Evolutionary conservation across 202 grass and related monocot genomes (phyloP), one percentile per base, ranked within the genome.

Genomic region (Elaeis oleifera): DNA sequence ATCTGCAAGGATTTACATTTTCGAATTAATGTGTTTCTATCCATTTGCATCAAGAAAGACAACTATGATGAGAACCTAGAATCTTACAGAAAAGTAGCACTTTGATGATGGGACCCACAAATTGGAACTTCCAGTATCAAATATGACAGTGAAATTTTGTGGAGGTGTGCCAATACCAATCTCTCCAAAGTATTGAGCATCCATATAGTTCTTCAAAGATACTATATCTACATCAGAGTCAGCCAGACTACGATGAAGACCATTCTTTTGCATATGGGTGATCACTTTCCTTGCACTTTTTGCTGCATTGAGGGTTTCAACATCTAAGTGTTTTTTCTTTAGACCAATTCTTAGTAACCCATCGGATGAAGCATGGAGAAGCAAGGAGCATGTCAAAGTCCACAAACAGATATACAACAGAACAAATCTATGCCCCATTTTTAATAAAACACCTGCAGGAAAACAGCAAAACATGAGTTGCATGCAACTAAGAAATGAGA

Each of bases 121-220:
- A 36, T 95, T 95, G 13, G 90, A 95, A 74, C 90, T 95, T 51
- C 90, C 90, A 3, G 90, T 95, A 58, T 95, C 90, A 0, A 95
- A 95, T 56, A 95, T 95, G 16, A 95, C 90, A 0, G 90, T 82
- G 69, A 95, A 95, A 59, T 95, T 90, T 49, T 95, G 86, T 3
- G 78, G 32, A 25, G 90, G 90, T 1, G 86, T 86, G 71, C 90
- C 90, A 2, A 95, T 76, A 7, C 90, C 78, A 0, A 95, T 72
- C 59, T 84, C 80, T 57, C 85, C 90, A 58, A 56, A 95, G 82
- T 95, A 95, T 21, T 87, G 80, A 3, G 90, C 88, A 51, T 90
- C 86, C 44, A 95, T 75, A 71, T 87, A 95, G 31, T 95, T 95
- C 59, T 85, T 79, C 57, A 95, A 79, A 25, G 90, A 85, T 70